Evolutionary conservation across 768 basidiomycete species (phyloP), one percentile per base, ranked within the genome.

Genomic region (Candolleomyces aberdarensis): DNA sequence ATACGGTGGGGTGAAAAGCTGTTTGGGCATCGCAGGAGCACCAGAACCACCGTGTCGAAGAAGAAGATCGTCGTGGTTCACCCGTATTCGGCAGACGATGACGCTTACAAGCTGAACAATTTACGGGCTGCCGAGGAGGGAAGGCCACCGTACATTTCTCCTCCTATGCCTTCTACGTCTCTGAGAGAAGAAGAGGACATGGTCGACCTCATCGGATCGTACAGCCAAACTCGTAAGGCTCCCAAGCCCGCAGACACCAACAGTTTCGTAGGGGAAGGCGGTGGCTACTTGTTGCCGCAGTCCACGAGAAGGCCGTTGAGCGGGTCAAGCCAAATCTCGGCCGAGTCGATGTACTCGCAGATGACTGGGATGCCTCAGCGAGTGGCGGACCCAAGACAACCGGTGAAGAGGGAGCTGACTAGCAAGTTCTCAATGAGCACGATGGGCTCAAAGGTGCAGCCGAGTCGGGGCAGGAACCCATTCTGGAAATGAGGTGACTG

Each of bases 311-410:
- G 46, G 87, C 89, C 54, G 66, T 78, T 29, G 40, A 56, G 54
- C 20, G 40, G 40, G 50, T 83, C 85, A 56, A 82, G 78, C 31
- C 54, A 56, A 22, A 77, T 76, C n/a, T 80, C 76, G n/a, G 83
- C 87, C 73, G 73, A 74, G 64, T 83, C 83, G 58, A 66, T 91
- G 48, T 92, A 88, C 71, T 87, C 89, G 61, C 83, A 88, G 69
- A 67, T 85, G 63, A 92, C 88, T 9, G 88, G 89, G 19, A 64
- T 77, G 53, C 85, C 85, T 53, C 80, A 81, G 19, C 78, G 76
- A 10, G 79, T 74, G 50, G 86, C 89, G 8, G 86, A 89, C 63
- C 81, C 87, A 36, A 82, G 88, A 13, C 83, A 87, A 70, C 88
- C 89, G 29, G 78, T 88, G 46, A 66, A 59, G 61, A 61, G 67